Conservation (phyloP, 2,329 filamentous ascomycete species). For the Neofusicoccum sp. region DNA sequence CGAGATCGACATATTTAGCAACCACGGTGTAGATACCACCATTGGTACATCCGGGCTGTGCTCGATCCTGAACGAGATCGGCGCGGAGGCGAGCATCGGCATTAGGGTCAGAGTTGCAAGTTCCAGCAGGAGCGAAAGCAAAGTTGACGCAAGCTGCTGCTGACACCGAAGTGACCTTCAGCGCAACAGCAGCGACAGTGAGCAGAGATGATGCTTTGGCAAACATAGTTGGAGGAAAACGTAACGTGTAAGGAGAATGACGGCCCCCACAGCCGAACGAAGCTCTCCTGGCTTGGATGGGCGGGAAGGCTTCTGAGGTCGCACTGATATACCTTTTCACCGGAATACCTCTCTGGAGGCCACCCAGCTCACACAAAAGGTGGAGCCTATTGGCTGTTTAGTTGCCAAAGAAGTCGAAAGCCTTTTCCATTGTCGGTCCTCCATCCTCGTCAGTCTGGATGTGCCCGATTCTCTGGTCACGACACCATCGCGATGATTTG, state of each 20-base stretch:
- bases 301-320: too few relatives aligned
- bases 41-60: background rate
- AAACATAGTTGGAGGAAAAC: background rate
- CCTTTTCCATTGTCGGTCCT: too few relatives aligned
- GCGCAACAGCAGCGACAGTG: background rate
- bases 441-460: too few relatives aligned
- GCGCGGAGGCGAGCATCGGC: constrained; percentile 1
- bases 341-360: background rate
- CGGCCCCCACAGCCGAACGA: background rate
- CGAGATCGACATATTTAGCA: constrained; percentile 8
- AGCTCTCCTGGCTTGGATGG: background rate
- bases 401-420: too few relatives aligned
- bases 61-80: constrained; percentile 8
- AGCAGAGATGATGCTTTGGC: background rate
- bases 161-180: constrained; percentile 3
- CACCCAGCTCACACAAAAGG: too few relatives aligned
- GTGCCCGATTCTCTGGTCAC: too few relatives aligned
- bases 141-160: constrained; percentile 19
- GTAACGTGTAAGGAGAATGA: background rate
- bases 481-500: too few relatives aligned
- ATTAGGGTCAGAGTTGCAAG: constrained; percentile 17
- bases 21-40: constrained; percentile 8
- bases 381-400: too few relatives aligned
- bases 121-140: constrained; percentile 15
- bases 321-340: background rate